These are phyloP conservation scores for Apophysomyces variabilis DNA, from an alignment of 371 early-diverging fungal genomes.

Conservation along the genomic window DNA sequence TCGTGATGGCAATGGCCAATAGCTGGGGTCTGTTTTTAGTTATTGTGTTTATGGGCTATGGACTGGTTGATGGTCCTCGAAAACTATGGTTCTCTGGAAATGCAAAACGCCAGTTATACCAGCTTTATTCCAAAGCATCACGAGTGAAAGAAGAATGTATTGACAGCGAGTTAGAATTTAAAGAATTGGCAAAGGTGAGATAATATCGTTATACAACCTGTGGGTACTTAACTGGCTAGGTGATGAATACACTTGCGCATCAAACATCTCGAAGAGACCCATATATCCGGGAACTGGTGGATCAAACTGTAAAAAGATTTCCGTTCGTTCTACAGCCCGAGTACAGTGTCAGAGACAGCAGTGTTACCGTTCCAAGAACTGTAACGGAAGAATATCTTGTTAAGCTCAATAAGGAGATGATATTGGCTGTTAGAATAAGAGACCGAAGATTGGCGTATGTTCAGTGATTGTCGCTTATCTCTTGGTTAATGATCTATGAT, in stretches of 20 bases:
- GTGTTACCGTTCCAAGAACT: constrained; percentile 40
- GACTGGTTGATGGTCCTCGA: constrained; percentile 89
- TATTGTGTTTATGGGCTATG: constrained; percentile 90
- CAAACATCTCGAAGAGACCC: constrained; percentile 35
- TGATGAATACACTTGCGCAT: constrained; percentile 40
- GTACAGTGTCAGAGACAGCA: constrained; percentile 33
- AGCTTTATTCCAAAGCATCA: constrained; percentile 72
- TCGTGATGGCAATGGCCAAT: constrained; percentile 92
- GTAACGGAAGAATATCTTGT: constrained; percentile 65
- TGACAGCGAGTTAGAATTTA: constrained; percentile 76
- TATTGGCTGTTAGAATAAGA: constrained; percentile 61
- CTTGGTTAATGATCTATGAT: background rate
- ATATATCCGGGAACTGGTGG: constrained; percentile 55
- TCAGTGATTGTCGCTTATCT: background rate
- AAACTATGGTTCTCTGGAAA: constrained; percentile 79
- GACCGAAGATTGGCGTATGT: constrained; percentile 73
- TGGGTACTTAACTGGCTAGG: constrained; percentile 20
- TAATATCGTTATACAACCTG: background rate
- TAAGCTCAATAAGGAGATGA: constrained; percentile 55
- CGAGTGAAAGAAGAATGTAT: constrained; percentile 75
- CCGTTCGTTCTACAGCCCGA: constrained; percentile 48
- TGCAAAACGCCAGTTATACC: constrained; percentile 61
- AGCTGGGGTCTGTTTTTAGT: constrained; percentile 91
- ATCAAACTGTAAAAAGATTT: constrained; percentile 54
- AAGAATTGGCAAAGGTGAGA: constrained; percentile 67